A percentile compares a stretch with the other conserved stretches of the same genome.
phyloP scores from a whole-genome alignment of 139 green algal species.

The Asterochloris sp. region DNA sequence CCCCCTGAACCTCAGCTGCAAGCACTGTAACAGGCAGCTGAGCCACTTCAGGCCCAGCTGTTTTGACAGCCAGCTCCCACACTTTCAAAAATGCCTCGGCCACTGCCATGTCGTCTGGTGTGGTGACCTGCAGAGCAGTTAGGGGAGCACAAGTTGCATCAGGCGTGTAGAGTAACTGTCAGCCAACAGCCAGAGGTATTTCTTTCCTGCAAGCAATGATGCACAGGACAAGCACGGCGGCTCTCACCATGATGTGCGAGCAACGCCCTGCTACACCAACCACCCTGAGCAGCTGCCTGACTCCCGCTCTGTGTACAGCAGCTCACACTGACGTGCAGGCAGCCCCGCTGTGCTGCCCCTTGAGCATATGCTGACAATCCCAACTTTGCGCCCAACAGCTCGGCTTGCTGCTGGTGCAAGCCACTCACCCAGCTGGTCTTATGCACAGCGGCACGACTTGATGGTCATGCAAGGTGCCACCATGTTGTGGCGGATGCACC shows the following conservation, averaged over 20 bases:
- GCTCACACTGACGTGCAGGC: too few relatives aligned
- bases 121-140: slow-evolving; percentile 49
- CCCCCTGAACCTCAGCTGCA: neutral
- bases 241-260: neutral
- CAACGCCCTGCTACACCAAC: neutral
- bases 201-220: neutral
- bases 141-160: neutral
- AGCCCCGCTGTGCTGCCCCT: too few relatives aligned
- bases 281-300: neutral
- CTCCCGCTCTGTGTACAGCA: too few relatives aligned
- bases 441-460: neutral
- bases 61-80: neutral
- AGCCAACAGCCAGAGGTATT: neutral
- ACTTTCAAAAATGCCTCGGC: slow-evolving; percentile 76
- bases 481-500: neutral
- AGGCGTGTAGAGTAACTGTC: neutral
- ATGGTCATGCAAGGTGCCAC: neutral
- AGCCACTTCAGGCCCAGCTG: neutral
- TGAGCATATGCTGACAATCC: too few relatives aligned
- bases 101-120: slow-evolving; percentile 82
- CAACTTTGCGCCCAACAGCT: too few relatives aligned
- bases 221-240: neutral
- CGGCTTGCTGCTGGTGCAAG: neutral
- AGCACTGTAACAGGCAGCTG: neutral
- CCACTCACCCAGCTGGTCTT: neutral